phyloP scores from a whole-genome alignment of 2,329 filamentous ascomycete species.

The Beauveria sp. region DNA sequence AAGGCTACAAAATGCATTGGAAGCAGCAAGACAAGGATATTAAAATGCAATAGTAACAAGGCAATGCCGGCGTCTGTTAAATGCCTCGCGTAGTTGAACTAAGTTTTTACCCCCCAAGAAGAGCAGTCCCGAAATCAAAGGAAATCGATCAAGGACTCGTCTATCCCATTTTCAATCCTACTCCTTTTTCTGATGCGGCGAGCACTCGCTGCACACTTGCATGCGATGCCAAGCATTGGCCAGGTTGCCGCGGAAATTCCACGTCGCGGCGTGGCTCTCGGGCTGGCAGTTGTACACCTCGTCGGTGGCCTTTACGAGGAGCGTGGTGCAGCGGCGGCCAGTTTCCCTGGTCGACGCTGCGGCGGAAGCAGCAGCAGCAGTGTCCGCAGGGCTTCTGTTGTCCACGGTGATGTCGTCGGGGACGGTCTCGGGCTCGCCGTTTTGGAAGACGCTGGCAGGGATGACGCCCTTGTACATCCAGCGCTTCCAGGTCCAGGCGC shows the following conservation, averaged over 20 bases:
- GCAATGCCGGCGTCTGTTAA: not conserved
- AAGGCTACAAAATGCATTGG: not conserved
- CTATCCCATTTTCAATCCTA: not conserved
- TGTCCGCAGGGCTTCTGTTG: not conserved
- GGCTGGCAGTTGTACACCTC: constrained; percentile 61
- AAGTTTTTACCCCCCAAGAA: not conserved
- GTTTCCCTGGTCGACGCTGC: constrained; percentile 4
- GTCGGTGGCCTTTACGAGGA: constrained; percentile 60
- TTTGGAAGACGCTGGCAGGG: constrained; percentile 25
- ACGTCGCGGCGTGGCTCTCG: constrained; percentile 50
- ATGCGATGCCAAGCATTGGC: constrained; percentile 62
- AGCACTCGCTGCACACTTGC: constrained; percentile 28
- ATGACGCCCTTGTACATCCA: constrained; percentile 51
- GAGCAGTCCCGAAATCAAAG: not conserved
- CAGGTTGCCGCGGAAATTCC: constrained; percentile 57
- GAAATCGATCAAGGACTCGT: not conserved
- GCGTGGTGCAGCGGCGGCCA: constrained; percentile 34
- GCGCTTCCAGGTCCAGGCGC: constrained; percentile 55
- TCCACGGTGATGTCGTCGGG: constrained; percentile 8
- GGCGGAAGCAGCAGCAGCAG: not conserved
- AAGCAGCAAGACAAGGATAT: not conserved
- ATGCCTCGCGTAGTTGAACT: not conserved
- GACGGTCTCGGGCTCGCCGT: constrained; percentile 1
- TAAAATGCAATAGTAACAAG: not conserved
- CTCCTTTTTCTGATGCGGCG: constrained; percentile 5